Evolutionary conservation across 2,329 filamentous ascomycete species (phyloP), one percentile per base, ranked within the genome.

Genomic region (Aspergillus luchuensis): DNA sequence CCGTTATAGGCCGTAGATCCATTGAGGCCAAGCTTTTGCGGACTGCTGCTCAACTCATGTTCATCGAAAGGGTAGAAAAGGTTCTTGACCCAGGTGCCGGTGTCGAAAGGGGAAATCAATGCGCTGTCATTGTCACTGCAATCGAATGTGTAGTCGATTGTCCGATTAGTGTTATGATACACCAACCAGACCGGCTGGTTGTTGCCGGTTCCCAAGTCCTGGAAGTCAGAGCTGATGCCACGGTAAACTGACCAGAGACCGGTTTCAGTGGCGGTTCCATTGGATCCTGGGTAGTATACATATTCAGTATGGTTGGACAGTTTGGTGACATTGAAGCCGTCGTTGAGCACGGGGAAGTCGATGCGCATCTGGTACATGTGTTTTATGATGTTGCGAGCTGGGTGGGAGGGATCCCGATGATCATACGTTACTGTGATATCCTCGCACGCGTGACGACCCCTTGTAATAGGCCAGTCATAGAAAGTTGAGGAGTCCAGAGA

Each of bases 31-130:
- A 85, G 76, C 28, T 74, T 75, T 3, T 76, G 68, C 2, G 75
- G 68, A 1, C 83, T 82, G 0, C 70, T 68, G 51, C 77, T 76
- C n/a, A 89, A 74, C 0, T 72, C 80, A 59, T 82, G 74, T 60
- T 84, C 79, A 23, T 86, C 84, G 64, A 84, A 85, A 1, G 85
- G 85, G 66, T 83, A 84, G 70, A 89, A 86, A 10, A 89, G 69
- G 64, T 87, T 87, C 70, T 83, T 85, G 62, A 89, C 85, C 1
- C 77, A 82, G 2, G 80, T 82, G 15, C 80, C 81, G 5, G 72
- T 68, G 11, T 78, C 75, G 59, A 85, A 89, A 0, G 86, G 84
- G 5, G 85, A 75, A 33, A 88, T 74, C 28, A 88, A 78, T 2
- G 82, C 83, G 3, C 72, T 71, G 10, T 72, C 66, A n/a, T 72